Evolutionary conservation across 1,284 basidiomycete genomes (phyloP).

Genomic region (Retiboletus flavoniger): DNA sequence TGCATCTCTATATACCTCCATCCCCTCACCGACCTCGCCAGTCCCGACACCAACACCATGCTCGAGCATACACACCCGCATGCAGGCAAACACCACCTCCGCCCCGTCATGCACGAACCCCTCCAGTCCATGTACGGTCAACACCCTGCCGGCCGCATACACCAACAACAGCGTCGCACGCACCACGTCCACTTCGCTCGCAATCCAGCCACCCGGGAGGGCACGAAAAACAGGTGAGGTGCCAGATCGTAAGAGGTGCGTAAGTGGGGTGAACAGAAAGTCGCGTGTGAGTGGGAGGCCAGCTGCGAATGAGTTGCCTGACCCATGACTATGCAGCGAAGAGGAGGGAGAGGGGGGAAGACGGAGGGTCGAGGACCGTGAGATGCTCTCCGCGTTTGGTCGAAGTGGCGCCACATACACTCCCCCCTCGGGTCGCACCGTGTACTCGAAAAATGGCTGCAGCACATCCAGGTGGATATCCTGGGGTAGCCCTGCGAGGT

Average conservation of each 20-base stretch:
- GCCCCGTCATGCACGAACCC: slow-evolving; percentile 46
- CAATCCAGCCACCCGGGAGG: slow-evolving; percentile 77
- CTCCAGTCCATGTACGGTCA: slow-evolving; percentile 44
- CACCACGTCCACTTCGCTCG: slow-evolving; percentile 78
- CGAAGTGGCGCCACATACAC: slow-evolving; percentile 47
- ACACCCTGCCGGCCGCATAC: slow-evolving; percentile 41
- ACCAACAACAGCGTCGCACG: slow-evolving; percentile 63
- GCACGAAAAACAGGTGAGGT: slow-evolving; percentile 69
- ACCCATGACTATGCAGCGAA: background rate
- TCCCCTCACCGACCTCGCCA: slow-evolving; percentile 19
- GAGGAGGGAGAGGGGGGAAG: slow-evolving; percentile 35
- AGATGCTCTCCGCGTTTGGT: slow-evolving; percentile 53
- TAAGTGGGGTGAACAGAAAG: slow-evolving; percentile 74
- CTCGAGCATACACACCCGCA: slow-evolving; percentile 96
- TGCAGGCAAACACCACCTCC: slow-evolving; percentile 71
- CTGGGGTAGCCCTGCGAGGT: slow-evolving; percentile 24
- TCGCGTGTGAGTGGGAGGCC: slow-evolving; percentile 68
- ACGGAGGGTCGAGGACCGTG: slow-evolving; percentile 51
- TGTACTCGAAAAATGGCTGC: slow-evolving; percentile 57
- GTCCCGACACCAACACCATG: slow-evolving; percentile 40
- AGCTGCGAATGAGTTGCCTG: slow-evolving; percentile 16
- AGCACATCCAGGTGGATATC: slow-evolving; percentile 38
- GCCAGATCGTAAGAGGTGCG: slow-evolving; percentile 81
- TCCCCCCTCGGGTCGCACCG: slow-evolving; percentile 36
- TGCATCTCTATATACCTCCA: slow-evolving; percentile 70